Conservation (phyloP, 225 moss, liverwort and hornwort species). For the Physcomitrium patens region DNA sequence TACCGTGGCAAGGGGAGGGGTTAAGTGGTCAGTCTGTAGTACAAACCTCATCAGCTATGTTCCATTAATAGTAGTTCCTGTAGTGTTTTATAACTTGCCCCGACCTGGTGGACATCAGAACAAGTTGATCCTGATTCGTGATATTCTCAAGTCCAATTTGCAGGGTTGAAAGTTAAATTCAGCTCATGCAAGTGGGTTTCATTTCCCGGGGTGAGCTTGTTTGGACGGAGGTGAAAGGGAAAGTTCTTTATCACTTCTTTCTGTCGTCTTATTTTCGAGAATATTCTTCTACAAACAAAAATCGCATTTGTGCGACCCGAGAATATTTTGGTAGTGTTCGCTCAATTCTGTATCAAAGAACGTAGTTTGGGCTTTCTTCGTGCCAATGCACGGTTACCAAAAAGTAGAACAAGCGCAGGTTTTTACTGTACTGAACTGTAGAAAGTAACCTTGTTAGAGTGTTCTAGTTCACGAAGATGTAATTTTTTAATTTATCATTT, state of each 20-base stretch:
- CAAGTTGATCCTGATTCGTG: background rate
- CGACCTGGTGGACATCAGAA: no score
- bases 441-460: background rate
- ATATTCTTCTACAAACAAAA: no score
- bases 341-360: no score
- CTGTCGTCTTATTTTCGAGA: no score
- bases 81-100: no score
- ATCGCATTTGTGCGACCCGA: no score
- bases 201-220: background rate
- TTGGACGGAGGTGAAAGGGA: background rate
- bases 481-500: no score
- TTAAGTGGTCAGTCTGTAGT: background rate
- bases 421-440: background rate
- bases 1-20: constrained; percentile 14
- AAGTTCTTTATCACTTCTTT: background rate
- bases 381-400: background rate
- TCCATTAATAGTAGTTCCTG: background rate
- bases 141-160: background rate
- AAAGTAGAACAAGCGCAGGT: constrained; percentile 1
- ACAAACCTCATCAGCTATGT: background rate
- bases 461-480: no score
- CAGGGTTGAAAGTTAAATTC: background rate
- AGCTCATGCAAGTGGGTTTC: background rate
- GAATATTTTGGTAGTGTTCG: no score
- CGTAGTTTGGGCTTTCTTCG: background rate